phyloP scores from a whole-genome alignment of 495 filamentous ascomycete genomes.

The Neurospora discreta region DNA sequence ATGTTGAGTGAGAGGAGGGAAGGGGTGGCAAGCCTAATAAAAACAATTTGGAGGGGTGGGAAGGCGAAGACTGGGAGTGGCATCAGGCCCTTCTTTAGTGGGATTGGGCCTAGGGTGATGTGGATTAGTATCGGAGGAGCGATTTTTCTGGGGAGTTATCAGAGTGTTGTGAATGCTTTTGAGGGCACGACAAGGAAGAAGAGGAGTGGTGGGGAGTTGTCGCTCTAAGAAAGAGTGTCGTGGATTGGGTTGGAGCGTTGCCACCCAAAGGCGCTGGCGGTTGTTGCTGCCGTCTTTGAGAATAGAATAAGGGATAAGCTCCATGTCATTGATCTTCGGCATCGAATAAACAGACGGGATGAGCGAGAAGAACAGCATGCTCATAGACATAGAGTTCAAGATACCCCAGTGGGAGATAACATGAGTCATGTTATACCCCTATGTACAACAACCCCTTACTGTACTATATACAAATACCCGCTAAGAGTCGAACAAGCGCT shows the following conservation, averaged over 20 bases:
- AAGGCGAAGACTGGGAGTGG: conserved; percentile 34
- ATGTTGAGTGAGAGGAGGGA: conserved; percentile 67
- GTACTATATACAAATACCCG: neutral
- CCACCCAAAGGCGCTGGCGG: neutral
- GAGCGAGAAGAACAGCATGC: neutral
- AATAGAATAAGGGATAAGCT: neutral
- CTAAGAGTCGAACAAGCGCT: neutral
- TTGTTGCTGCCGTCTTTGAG: neutral
- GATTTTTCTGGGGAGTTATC: conserved; percentile 92
- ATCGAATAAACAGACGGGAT: neutral
- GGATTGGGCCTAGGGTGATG: conserved; percentile 76
- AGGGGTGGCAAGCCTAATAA: conserved; percentile 47
- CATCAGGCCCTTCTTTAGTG: conserved; percentile 68
- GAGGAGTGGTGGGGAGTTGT: neutral
- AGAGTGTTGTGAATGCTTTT: conserved; percentile 72
- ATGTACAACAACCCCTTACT: neutral
- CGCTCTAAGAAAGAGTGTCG: neutral
- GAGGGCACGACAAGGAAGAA: conserved; percentile 20
- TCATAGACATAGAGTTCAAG: neutral
- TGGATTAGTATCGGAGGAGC: conserved; percentile 94
- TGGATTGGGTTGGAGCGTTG: neutral
- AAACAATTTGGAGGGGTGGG: conserved; percentile 49
- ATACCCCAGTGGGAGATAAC: neutral
- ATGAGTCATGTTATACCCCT: neutral
- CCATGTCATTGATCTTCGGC: neutral